Percentiles rank a stretch among this genome's conserved stretches.
Conservation (phyloP, 2,329 filamentous ascomycete species). For the Dactylellina haptotyla region DNA sequence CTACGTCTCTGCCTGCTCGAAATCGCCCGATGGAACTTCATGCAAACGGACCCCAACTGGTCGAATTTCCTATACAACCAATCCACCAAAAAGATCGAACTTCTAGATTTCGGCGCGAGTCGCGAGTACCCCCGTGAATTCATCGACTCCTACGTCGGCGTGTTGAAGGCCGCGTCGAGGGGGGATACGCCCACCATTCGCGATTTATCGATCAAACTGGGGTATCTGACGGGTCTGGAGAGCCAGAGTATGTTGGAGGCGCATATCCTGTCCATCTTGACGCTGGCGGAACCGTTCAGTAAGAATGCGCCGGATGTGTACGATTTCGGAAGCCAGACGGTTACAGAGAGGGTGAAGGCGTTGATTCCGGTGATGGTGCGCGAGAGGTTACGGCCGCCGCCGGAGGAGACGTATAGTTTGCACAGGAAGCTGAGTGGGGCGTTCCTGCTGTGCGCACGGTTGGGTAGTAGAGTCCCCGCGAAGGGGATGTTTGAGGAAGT, state of each 20-base stretch:
- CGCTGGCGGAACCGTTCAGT: conserved; percentile 90
- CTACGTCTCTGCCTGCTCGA: conserved; percentile 90
- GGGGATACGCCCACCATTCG: conserved; percentile 73
- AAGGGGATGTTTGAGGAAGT: conserved; percentile 78
- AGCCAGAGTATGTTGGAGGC: conserved; percentile 86
- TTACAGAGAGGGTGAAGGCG: conserved; percentile 88
- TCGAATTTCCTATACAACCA: conserved; percentile 96
- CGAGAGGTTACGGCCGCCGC: conserved; percentile 87
- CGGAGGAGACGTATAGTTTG: conserved; percentile 95
- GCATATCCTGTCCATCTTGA: conserved; percentile 86
- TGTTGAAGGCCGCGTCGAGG: conserved; percentile 81
- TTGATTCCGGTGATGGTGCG: conserved; percentile 93
- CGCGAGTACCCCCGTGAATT: conserved; percentile 85
- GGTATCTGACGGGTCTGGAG: conserved; percentile 92
- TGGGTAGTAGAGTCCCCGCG: conserved; percentile 85
- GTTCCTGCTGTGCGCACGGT: conserved; percentile 85
- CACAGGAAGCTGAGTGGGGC: conserved; percentile 96
- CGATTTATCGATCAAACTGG: conserved; percentile 77
- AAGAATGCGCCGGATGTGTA: conserved; percentile 79
- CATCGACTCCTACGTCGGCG: conserved; percentile 78
- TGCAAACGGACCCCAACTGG: conserved; percentile 99
- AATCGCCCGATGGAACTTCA: conserved; percentile 93
- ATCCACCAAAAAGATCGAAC: conserved; percentile 76
- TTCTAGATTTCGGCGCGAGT: conserved; percentile 94
- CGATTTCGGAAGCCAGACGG: conserved; percentile 93